phyloP scores from a whole-genome alignment of 2,329 filamentous ascomycete species.

The Fusarium pseudocircinatum region DNA sequence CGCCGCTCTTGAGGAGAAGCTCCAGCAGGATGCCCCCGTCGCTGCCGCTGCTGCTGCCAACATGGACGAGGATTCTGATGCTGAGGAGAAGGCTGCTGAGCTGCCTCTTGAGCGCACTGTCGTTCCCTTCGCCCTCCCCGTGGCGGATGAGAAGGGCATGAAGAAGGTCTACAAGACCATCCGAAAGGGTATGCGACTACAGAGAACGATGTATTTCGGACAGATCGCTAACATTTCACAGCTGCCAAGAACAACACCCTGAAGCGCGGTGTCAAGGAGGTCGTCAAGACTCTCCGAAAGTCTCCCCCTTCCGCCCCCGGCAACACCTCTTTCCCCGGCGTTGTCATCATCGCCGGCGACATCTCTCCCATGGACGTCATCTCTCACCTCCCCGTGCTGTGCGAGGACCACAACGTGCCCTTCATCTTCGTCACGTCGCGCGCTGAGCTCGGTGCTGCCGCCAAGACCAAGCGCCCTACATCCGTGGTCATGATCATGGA shows the following conservation, averaged over 20 bases:
- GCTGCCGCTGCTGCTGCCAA: conserved; percentile 52
- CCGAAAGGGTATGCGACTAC: conserved; percentile 59
- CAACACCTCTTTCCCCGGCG: conserved; percentile 70
- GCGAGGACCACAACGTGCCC: conserved; percentile 97
- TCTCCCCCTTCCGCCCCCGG: conserved; percentile 76
- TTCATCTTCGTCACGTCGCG: conserved; percentile 95
- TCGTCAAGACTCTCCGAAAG: conserved; percentile 98
- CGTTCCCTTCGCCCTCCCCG: conserved; percentile 84
- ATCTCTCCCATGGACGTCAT: conserved; percentile 99
- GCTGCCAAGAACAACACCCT: conserved; percentile 95
- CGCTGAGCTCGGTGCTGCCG: conserved; percentile 92
- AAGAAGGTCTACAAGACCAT: conserved; percentile 70
- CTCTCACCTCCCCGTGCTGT: conserved; percentile 95
- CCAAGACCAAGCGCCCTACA: conserved; percentile 94
- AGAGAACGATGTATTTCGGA: background rate
- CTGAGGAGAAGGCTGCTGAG: conserved; percentile 57
- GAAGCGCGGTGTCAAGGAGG: conserved; percentile 98
- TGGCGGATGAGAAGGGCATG: conserved; percentile 80
- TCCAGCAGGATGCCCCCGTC: conserved; percentile 65
- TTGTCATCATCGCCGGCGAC: conserved; percentile 94
- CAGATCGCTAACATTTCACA: conserved; percentile 53
- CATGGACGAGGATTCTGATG: conserved; percentile 56
- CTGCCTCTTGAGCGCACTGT: conserved; percentile 64
- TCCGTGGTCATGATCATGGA: conserved; percentile 91
- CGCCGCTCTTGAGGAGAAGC: conserved; percentile 71